Conservation (phyloP, 352 stramenopile species). For the Phytophthora capsici region DNA sequence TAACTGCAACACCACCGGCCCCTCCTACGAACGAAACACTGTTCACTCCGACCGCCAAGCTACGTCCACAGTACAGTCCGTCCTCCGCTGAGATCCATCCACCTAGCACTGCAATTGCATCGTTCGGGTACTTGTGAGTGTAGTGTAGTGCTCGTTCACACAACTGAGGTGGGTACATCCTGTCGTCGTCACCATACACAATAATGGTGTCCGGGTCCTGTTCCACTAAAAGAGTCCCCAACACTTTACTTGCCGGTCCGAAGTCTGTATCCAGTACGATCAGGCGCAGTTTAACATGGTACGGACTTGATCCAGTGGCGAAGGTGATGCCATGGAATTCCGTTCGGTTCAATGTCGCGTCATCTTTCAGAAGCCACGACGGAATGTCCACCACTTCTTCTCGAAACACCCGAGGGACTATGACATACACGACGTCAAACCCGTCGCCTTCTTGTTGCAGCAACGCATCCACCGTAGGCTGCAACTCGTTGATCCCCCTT, state of each 20-base stretch:
- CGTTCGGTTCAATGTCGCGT: slow-evolving; percentile 14
- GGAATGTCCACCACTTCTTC: slow-evolving; percentile 48
- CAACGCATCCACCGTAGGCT: slow-evolving; percentile 46
- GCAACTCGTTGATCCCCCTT: slow-evolving; percentile 41
- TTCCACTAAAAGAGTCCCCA: slow-evolving; percentile 56
- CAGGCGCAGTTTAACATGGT: slow-evolving; percentile 41
- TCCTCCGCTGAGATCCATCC: slow-evolving; percentile 62
- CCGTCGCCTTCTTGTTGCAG: slow-evolving; percentile 44
- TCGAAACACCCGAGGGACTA: slow-evolving; percentile 50
- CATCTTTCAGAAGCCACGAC: slow-evolving; percentile 41
- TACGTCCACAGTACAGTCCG: slow-evolving; percentile 57
- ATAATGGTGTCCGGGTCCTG: slow-evolving; percentile 67
- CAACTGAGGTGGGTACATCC: slow-evolving; percentile 46
- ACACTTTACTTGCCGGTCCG: slow-evolving; percentile 59
- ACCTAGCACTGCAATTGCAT: slow-evolving; percentile 55
- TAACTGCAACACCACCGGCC: slow-evolving; percentile 53
- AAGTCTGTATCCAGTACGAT: slow-evolving; percentile 61
- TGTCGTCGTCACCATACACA: slow-evolving; percentile 65
- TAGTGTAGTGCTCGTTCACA: slow-evolving; percentile 51
- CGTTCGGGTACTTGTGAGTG: slow-evolving; percentile 51
- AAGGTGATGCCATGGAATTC: slow-evolving; percentile 47
- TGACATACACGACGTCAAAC: slow-evolving; percentile 59
- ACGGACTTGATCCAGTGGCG: slow-evolving; percentile 39
- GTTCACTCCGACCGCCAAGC: slow-evolving; percentile 54
- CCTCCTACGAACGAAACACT: slow-evolving; percentile 63